Base-by-base conservation (phyloP, 306 rosid genomes). In the Purshia tridentata region DNA sequence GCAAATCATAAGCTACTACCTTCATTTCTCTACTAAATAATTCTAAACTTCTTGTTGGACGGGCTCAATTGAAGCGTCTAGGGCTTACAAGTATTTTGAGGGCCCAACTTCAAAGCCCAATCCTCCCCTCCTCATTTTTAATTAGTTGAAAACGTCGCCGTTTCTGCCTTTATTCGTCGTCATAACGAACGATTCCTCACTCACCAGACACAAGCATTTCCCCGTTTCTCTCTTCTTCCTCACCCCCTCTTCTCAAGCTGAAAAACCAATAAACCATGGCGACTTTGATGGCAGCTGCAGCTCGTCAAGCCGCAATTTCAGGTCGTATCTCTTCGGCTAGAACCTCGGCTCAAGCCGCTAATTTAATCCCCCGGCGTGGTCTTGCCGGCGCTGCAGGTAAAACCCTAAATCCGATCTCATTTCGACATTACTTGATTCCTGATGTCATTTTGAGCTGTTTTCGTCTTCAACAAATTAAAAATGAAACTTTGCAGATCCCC, bases 381-480 rank as follows among this genome's bases (percentile, higher is more conserved):
- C 90, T 95, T 6, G 89, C 99, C 75, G 96, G 89, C 69, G 88
- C 96, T 12, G 91, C 98, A 29, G 98, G 99, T 88, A 66, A 73
- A 50, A 50, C 51, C 8, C 56, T 76, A 10, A 49, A 18, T 15
- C 72, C 16, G 11, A 57, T 75, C 69, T 56, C 68, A 35, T 46
- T 37, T 16, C 16, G 57, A 6, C 56, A 45, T 73, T 58, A 39
- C 72, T 76, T 42, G 35, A 20, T 75, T 67, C 19, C 51, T 71
- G 82, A 85, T 83, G 84, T 67, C 51, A 5, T 73, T 14, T 19
- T 7, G 19, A 48, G 52, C 52, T 69, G 74, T 53, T 70, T 22
- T 12, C 2, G 7, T 14, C 3, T 55, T 20, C 6, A 52, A 15
- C n/a, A 39, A 40, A 7, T 1, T 1, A 52, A 70, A 55, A 10